Conservation (phyloP, 352 stramenopile species). For the Phytophthora pisi region DNA sequence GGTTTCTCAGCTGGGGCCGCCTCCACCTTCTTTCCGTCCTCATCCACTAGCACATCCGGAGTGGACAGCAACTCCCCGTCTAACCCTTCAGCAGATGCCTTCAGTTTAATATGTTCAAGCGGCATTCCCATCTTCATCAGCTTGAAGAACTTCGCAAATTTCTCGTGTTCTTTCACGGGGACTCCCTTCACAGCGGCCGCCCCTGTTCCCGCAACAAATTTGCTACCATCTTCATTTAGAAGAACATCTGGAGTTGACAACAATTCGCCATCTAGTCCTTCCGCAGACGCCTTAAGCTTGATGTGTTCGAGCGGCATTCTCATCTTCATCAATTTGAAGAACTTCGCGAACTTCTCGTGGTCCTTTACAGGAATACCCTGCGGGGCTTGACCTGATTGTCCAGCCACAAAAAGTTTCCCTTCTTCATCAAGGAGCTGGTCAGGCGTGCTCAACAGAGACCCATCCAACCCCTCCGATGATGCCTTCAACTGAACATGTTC, state of each 20-base stretch:
- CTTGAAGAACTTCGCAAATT: constrained; percentile 87
- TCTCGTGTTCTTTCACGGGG: constrained; percentile 85
- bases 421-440: constrained; percentile 61
- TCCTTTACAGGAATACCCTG: constrained; percentile 60
- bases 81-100: constrained; percentile 65
- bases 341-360: constrained; percentile 77
- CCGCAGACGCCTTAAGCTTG: constrained; percentile 73
- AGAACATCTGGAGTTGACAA: constrained; percentile 72
- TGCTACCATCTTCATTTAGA: constrained; percentile 65
- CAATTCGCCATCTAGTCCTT: constrained; percentile 90
- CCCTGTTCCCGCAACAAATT: constrained; percentile 26
- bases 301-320: constrained; percentile 84
- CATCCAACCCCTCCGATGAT: constrained; percentile 64
- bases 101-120: constrained; percentile 68
- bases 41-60: constrained; percentile 58
- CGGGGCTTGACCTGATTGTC: constrained; percentile 14
- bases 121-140: constrained; percentile 85
- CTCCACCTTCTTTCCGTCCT: constrained; percentile 50
- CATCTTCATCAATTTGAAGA: constrained; percentile 86
- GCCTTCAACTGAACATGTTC: constrained; percentile 92
- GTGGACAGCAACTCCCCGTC: constrained; percentile 56
- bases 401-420: constrained; percentile 47
- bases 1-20: constrained; percentile 12
- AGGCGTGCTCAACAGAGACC: constrained; percentile 54
- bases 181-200: constrained; percentile 36